These are phyloP conservation scores for Pyrrhoderma lamaoense DNA, from an alignment of 1,284 basidiomycete species.

Conservation along the genomic window DNA sequence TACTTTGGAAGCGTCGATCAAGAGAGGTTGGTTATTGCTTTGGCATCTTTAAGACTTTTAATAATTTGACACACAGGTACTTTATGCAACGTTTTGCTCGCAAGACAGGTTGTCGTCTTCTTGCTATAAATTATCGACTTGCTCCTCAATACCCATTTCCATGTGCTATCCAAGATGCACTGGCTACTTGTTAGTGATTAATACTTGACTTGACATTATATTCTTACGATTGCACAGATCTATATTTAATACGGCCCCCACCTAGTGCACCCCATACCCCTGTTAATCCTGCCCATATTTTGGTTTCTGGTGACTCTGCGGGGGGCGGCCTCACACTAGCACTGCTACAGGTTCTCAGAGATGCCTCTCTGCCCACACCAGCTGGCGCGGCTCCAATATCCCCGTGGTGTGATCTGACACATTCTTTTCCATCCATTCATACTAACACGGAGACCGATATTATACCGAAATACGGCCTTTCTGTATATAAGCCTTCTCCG, in stretches of 20 bases:
- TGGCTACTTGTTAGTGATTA: slow-evolving; percentile 65
- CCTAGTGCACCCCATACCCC: slow-evolving; percentile 62
- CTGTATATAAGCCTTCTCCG: slow-evolving; percentile 76
- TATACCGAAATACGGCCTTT: slow-evolving; percentile 60
- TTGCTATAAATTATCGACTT: slow-evolving; percentile 86
- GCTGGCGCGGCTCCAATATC: slow-evolving; percentile 83
- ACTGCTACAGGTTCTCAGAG: slow-evolving; percentile 87
- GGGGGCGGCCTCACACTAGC: slow-evolving; percentile 87
- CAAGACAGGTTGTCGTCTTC: slow-evolving; percentile 84
- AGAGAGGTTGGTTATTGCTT: slow-evolving; percentile 42
- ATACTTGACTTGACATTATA: slow-evolving; percentile 2
- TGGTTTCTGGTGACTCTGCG: slow-evolving; percentile 89
- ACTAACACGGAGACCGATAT: slow-evolving; percentile 84
- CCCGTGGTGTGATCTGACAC: slow-evolving; percentile 91
- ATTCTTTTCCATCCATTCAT: slow-evolving; percentile 88
- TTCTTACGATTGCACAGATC: slow-evolving; percentile 38
- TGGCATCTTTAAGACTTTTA: slow-evolving; percentile 14
- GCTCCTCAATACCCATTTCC: slow-evolving; percentile 97
- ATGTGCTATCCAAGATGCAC: slow-evolving; percentile 82
- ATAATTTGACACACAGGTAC: slow-evolving; percentile 41
- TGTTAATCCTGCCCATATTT: slow-evolving; percentile 76
- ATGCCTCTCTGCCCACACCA: slow-evolving; percentile 74
- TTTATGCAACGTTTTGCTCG: slow-evolving; percentile 82
- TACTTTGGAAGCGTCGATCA: slow-evolving; percentile 79
- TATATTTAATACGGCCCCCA: slow-evolving; percentile 65